phyloP scores from a whole-genome alignment of 768 basidiomycete species.

The Leccinum incarnatum region DNA sequence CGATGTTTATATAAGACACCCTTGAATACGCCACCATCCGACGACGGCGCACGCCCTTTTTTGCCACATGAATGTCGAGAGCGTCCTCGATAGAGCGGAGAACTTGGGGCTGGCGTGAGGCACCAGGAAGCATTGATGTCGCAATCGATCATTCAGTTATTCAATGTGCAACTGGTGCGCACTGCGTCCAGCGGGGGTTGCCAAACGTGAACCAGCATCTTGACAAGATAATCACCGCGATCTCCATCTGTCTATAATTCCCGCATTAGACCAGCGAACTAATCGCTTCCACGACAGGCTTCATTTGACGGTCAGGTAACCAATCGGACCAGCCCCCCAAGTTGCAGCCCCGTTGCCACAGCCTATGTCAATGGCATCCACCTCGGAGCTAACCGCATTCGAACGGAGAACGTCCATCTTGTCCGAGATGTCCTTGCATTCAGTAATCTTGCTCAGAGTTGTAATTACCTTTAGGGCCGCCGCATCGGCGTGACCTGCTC shows the following conservation, averaged over 20 bases:
- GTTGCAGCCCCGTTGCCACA: constrained; percentile 4
- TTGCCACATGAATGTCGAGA: constrained; percentile 10
- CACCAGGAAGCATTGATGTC: constrained; percentile 6
- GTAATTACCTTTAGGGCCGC: background rate
- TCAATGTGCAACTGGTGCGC: background rate
- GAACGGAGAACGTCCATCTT: background rate
- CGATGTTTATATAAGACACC: background rate
- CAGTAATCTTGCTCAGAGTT: background rate
- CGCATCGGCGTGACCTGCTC: background rate
- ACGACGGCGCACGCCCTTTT: constrained; percentile 5
- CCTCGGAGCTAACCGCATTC: constrained; percentile 9
- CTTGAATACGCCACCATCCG: constrained; percentile 4
- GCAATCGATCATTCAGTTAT: background rate
- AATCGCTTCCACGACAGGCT: background rate
- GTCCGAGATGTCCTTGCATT: constrained; percentile 1
- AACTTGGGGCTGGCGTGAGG: background rate
- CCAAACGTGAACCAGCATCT: background rate
- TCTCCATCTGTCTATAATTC: constrained; percentile 15
- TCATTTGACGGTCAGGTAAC: background rate
- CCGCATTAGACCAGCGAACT: constrained; percentile 14
- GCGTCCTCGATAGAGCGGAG: constrained; percentile 9
- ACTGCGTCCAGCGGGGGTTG: background rate
- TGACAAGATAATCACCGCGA: constrained; percentile 25
- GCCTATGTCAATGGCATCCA: background rate
- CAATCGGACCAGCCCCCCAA: background rate